Conservation (phyloP, 2,329 filamentous ascomycete species). For the Conoideocrella luteorostrata region DNA sequence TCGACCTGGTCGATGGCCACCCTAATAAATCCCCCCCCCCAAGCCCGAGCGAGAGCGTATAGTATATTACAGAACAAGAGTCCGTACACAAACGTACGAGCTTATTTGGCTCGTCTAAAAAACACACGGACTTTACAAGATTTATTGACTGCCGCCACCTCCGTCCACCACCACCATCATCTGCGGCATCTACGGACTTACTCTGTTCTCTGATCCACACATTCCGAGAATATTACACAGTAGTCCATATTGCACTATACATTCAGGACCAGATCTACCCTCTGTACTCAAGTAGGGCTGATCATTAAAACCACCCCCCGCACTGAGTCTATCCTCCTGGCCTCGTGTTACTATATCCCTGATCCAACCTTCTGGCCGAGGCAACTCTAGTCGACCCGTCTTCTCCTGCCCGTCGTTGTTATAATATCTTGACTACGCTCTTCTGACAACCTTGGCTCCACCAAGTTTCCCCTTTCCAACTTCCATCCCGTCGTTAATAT, state of each 20-base stretch:
- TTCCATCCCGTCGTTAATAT: neutral
- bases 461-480: neutral
- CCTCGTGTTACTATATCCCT: neutral
- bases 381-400: neutral
- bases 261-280: neutral
- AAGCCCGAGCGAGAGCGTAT: no score
- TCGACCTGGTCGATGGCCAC: neutral
- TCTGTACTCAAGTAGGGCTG: constrained; percentile 3
- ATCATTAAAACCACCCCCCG: constrained; percentile 3
- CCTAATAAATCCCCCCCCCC: no score
- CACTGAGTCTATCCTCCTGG: neutral
- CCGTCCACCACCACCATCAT: neutral
- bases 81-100: no score
- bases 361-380: no score
- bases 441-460: neutral
- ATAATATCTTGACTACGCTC: neutral
- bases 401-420: neutral
- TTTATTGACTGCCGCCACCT: neutral
- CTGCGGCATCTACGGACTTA: neutral
- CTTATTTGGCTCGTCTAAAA: no score
- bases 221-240: neutral
- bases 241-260: neutral
- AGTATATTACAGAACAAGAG: no score
- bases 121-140: neutral
- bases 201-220: neutral